Evolutionary conservation across 768 basidiomycete genomes (phyloP).

Genomic region (Lyophyllum decastes): DNA sequence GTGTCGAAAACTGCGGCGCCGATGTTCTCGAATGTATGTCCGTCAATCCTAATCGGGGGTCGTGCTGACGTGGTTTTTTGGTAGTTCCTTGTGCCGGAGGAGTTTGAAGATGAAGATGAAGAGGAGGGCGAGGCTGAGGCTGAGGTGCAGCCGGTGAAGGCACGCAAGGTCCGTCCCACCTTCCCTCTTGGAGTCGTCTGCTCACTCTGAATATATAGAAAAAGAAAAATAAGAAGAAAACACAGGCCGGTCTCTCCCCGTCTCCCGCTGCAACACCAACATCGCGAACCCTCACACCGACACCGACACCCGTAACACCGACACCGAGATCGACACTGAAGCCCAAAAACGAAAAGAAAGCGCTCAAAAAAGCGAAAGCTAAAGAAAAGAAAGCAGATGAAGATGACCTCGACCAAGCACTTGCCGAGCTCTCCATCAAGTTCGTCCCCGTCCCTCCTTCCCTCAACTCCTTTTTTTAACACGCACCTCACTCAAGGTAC

Average conservation of each 20-base stretch:
- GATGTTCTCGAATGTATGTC: conserved; percentile 49
- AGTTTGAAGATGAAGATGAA: conserved; percentile 22
- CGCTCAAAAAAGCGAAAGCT: conserved; percentile 62
- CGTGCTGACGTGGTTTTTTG: neutral
- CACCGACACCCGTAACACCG: conserved; percentile 8
- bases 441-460: conserved; percentile 29
- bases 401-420: conserved; percentile 83
- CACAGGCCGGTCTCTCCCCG: neutral
- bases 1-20: conserved; percentile 15
- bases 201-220: conserved; percentile 13
- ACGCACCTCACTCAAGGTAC: neutral
- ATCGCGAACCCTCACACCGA: neutral
- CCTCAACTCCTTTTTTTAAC: neutral
- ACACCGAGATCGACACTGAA: conserved; percentile 19
- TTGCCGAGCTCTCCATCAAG: conserved; percentile 85
- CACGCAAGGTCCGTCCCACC: conserved; percentile 34
- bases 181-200: conserved; percentile 4
- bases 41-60: neutral
- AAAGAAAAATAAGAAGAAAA: conserved; percentile 43
- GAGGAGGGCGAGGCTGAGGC: conserved; percentile 33
- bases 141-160: conserved; percentile 28
- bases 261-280: too few relatives aligned
- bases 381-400: conserved; percentile 66
- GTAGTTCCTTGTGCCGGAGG: conserved; percentile 45
- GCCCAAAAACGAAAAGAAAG: conserved; percentile 49